phyloP scores from a whole-genome alignment of 306 rosid genomes.

The Glycine latifolia region DNA sequence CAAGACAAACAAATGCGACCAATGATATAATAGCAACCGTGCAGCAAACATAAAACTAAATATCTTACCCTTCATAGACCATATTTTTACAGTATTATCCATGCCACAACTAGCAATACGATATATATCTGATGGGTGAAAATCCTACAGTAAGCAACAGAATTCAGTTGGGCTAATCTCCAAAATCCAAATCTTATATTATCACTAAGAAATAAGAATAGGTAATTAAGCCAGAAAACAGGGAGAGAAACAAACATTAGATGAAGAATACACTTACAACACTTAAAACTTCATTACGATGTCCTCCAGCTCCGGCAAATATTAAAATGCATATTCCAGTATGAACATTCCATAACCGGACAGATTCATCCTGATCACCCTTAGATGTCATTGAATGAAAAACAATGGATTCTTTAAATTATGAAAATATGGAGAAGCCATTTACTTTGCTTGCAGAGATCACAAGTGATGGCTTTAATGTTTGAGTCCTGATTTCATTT shows the following conservation, averaged over 20 bases:
- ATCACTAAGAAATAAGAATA: constrained; percentile 28
- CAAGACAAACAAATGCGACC: neutral
- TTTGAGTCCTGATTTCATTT: constrained; percentile 96
- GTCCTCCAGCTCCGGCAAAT: constrained; percentile 99
- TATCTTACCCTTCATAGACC: constrained; percentile 92
- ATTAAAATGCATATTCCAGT: constrained; percentile 94
- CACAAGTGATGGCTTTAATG: constrained; percentile 83
- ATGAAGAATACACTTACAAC: constrained; percentile 67
- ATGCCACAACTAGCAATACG: constrained; percentile 96
- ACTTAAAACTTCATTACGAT: constrained; percentile 97
- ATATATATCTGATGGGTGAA: constrained; percentile 91
- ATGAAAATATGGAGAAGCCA: constrained; percentile 18
- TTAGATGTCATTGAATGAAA: constrained; percentile 48
- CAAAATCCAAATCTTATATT: constrained; percentile 29
- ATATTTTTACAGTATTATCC: constrained; percentile 97
- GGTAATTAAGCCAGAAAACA: neutral
- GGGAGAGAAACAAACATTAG: neutral
- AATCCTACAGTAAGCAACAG: constrained; percentile 66
- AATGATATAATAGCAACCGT: constrained; percentile 8
- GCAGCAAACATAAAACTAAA: constrained; percentile 5
- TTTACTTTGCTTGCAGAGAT: constrained; percentile 96
- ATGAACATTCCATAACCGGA: constrained; percentile 97
- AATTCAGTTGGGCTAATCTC: constrained; percentile 33
- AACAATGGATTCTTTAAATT: constrained; percentile 32
- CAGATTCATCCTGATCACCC: constrained; percentile 89